Conservation (phyloP, 1,284 basidiomycete genomes). For the Wallemia mellicola region DNA sequence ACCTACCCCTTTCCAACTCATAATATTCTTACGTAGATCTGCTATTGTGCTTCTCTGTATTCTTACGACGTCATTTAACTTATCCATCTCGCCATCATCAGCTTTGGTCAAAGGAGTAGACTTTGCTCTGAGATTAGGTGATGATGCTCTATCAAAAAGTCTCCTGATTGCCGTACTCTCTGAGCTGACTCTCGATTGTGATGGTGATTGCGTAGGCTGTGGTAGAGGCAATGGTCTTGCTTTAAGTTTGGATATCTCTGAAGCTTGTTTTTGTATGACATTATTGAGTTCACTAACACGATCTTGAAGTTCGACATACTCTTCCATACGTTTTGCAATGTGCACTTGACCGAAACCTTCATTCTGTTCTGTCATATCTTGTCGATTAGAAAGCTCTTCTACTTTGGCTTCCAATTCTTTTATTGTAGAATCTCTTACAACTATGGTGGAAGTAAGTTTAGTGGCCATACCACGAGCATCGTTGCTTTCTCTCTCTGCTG, state of each 20-base stretch:
- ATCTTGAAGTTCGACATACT: not conserved
- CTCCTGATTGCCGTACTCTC: not conserved
- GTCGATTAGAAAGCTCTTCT: not conserved
- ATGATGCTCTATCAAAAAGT: not conserved
- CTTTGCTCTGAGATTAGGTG: not conserved
- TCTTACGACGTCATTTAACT: not conserved
- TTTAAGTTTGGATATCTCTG: not conserved
- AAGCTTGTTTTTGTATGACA: not conserved
- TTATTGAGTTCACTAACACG: not conserved
- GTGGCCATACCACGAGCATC: not conserved
- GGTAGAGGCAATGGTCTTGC: not conserved
- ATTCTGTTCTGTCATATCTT: not conserved
- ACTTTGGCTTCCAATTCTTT: not conserved
- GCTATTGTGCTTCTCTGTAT: not conserved
- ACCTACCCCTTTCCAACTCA: not conserved
- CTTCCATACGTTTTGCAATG: not conserved
- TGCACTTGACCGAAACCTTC: not conserved
- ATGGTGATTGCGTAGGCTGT: not conserved
- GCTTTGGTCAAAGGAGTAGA: not conserved
- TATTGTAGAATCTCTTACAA: not conserved
- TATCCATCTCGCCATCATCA: not conserved
- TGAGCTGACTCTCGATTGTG: not conserved
- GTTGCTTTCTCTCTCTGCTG: not conserved
- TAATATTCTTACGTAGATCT: not conserved
- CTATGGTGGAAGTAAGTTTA: not conserved